Evolutionary conservation across 495 filamentous ascomycete species (phyloP), one percentile per base, ranked within the genome.

Genomic region (Neurospora hispaniola): DNA sequence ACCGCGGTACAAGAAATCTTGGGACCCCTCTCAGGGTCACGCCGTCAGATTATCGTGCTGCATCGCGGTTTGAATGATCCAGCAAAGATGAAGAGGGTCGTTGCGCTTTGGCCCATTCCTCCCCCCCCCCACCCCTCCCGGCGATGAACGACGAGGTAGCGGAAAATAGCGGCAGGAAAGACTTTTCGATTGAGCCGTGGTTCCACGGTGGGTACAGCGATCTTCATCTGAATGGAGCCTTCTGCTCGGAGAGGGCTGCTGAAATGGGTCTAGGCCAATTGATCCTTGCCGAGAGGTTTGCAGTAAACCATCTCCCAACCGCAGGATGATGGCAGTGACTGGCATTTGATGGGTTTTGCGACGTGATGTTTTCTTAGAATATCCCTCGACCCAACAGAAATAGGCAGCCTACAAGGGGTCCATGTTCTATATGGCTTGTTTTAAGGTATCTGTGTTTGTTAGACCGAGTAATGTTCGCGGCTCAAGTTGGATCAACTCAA

Each of bases 171-270:
- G 73, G 74, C 73, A 79, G 74, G 62, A 72, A 44, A 40, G 66
- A 41, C 69, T 78, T 72, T 75, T 75, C 78, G 75, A 77, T 75
- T 72, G 72, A 77, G 77, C 69, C 69, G 73, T 70, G 72, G 46
- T 75, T 71, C 69, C 39, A 70, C 48, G 77, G 80, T 74, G 80
- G 78, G 75, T 80, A 74, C 74, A 74, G 73, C 74, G 80, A 83
- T 82, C 80, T 76, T 81, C 77, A 74, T 78, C 78, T 72, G 42
- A 79, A 80, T 78, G 77, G 79, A 77, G 79, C 73, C 75, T 80
- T 74, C 74, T 73, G 76, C 73, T 77, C 82, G 82, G 82, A 78
- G 78, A 46, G 75, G 73, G 75, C 75, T 81, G 76, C 81, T 81
- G 42, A 76, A 85, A 81, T 70, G 54, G 78, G 80, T 69, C 76